These are phyloP conservation scores for barrel medic (Medicago truncatula) DNA, from an alignment of 306 rosid species.

Conservation along the genomic window DNA sequence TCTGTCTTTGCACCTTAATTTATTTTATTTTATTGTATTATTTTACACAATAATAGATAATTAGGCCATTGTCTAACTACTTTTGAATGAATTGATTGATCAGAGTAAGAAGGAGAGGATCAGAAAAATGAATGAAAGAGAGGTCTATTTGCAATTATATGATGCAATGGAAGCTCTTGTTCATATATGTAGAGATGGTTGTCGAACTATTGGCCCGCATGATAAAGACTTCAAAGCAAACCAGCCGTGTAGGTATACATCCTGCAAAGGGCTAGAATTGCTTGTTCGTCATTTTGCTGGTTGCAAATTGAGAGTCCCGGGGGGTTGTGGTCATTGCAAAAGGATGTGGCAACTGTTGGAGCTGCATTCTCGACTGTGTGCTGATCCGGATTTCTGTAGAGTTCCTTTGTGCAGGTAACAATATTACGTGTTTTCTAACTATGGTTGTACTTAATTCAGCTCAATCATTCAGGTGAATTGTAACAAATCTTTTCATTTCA, in stretches of 20 bases:
- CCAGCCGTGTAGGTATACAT: slow-evolving; percentile 73
- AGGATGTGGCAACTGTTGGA: slow-evolving; percentile 98
- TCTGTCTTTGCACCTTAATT: background rate
- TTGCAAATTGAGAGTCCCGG: slow-evolving; percentile 81
- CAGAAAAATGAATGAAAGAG: slow-evolving; percentile 64
- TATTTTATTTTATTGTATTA: background rate
- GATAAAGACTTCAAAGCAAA: slow-evolving; percentile 77
- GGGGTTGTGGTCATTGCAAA: slow-evolving; percentile 90
- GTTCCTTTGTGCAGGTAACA: slow-evolving; percentile 91
- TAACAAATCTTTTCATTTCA: slow-evolving; percentile 52
- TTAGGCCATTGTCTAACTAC: slow-evolving; percentile 18
- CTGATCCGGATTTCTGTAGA: slow-evolving; percentile 61
- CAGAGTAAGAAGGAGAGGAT: slow-evolving; percentile 69
- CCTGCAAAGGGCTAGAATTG: slow-evolving; percentile 86
- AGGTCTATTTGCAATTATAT: slow-evolving; percentile 67
- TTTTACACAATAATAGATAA: background rate
- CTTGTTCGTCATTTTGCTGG: slow-evolving; percentile 95
- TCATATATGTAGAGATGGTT: slow-evolving; percentile 93
- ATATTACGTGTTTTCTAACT: background rate
- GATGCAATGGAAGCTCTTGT: slow-evolving; percentile 99
- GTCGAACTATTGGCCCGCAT: slow-evolving; percentile 85
- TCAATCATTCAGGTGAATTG: background rate
- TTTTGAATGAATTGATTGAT: slow-evolving; percentile 26
- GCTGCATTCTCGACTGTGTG: slow-evolving; percentile 82
- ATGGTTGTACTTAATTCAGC: background rate